Evolutionary conservation across 768 basidiomycete species (phyloP).

Genomic region (Amanita polypyramis): DNA sequence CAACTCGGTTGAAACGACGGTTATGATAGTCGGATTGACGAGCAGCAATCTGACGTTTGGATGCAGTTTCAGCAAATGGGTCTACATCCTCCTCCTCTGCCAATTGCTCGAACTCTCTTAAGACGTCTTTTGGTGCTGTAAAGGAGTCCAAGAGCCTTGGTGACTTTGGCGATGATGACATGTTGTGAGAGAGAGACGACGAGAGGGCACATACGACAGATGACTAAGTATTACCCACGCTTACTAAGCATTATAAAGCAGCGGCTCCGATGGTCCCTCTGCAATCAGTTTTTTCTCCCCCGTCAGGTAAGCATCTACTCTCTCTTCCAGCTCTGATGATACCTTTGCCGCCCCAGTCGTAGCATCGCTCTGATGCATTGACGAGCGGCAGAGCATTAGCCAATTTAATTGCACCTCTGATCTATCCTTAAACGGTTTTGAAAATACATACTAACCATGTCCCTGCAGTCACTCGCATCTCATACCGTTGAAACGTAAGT

Average conservation of each 20-base stretch:
- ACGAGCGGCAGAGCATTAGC: constrained; percentile 63
- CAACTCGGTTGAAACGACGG: constrained; percentile 78
- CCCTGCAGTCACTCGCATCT: constrained; percentile 1
- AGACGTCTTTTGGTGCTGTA: constrained; percentile 86
- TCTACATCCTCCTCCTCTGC: constrained; percentile 91
- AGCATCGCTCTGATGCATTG: constrained; percentile 30
- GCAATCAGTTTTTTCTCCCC: neutral
- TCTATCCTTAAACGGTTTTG: constrained; percentile 11
- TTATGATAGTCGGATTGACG: constrained; percentile 94
- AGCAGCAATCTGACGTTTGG: constrained; percentile 85
- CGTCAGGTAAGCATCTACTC: constrained; percentile 20
- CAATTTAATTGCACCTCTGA: constrained; percentile 62
- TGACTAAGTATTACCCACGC: constrained; percentile 22
- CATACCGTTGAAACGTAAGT: neutral
- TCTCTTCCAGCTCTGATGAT: constrained; percentile 34
- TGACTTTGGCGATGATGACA: constrained; percentile 49
- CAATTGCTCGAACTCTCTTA: constrained; percentile 88
- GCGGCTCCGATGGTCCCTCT: neutral
- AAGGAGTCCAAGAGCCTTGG: constrained; percentile 82
- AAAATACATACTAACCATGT: neutral
- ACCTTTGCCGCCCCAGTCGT: constrained; percentile 73
- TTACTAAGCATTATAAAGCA: neutral
- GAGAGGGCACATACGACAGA: constrained; percentile 1
- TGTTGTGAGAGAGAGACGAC: constrained; percentile 14
- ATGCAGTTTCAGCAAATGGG: constrained; percentile 88